Conservation (phyloP, 139 green algal species). For the Desmodesmus armatus region DNA sequence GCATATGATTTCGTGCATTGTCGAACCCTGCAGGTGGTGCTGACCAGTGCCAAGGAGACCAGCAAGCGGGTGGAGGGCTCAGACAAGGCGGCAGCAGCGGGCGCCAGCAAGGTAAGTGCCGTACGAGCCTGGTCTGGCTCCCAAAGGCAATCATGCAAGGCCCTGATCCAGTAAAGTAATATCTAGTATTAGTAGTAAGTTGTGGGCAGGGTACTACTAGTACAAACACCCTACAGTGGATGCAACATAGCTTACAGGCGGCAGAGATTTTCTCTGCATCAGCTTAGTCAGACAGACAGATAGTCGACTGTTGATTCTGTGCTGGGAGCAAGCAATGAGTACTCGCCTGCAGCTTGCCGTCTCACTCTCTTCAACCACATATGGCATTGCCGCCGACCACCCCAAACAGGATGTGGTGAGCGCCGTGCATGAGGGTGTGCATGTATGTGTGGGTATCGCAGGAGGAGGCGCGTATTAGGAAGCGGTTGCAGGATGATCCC, state of each 20-base stretch:
- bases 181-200: not conserved
- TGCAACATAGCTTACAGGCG: too few species aligned
- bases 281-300: too few species aligned
- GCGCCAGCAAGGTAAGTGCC: not conserved
- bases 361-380: too few species aligned
- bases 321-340: too few species aligned
- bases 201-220: not conserved
- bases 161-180: not conserved
- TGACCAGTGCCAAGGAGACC: constrained; percentile 37
- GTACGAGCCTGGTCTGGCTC: not conserved
- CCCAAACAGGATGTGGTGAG: not conserved
- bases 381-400: too few species aligned
- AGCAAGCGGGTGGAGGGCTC: not conserved
- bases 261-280: too few species aligned
- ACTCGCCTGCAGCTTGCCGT: too few species aligned
- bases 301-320: too few species aligned
- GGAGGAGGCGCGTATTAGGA: not conserved
- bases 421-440: not conserved
- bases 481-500: not conserved
- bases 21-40: constrained; percentile 32
- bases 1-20: too few species aligned
- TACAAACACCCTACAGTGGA: too few species aligned
- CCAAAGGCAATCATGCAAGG: not conserved
- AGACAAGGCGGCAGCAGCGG: not conserved
- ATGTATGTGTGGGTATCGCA: not conserved